These are phyloP conservation scores for Avena eriantha DNA, from an alignment of 176 grass and related monocot species.

Conservation along the genomic window DNA sequence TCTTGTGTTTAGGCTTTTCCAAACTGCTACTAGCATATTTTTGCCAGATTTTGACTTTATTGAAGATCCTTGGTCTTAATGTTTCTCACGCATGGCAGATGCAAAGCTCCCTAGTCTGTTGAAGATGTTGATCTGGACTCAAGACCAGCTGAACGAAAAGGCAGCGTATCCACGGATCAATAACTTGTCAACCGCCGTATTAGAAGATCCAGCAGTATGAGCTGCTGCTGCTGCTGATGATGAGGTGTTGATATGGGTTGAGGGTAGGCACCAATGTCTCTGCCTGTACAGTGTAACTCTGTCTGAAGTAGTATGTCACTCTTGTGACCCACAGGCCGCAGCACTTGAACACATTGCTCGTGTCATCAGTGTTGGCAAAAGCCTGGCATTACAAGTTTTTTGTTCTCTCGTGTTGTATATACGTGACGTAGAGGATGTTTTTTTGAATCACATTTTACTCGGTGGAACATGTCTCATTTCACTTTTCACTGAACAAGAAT, in stretches of 20 bases:
- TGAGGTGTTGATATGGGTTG: not conserved
- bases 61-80: not conserved
- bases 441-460: not conserved
- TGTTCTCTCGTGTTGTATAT: not conserved
- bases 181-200: conserved; percentile 54
- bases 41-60: not conserved
- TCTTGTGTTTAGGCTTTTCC: not conserved
- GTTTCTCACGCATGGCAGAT: conserved; percentile 52
- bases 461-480: not conserved
- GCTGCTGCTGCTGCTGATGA: not conserved
- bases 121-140: conserved; percentile 88
- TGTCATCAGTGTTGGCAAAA: not conserved
- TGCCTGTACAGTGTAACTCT: not conserved
- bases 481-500: not conserved
- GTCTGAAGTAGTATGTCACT: not conserved
- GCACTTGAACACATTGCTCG: not conserved
- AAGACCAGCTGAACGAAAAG: conserved; percentile 85
- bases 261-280: not conserved
- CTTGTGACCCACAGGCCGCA: not conserved
- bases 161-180: conserved; percentile 66
- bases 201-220: conserved; percentile 73
- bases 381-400: not conserved
- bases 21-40: not conserved
- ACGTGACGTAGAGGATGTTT: not conserved
- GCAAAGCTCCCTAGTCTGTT: conserved; percentile 86